Base-by-base conservation (phyloP, 331 rosid genomes). In the Pyrus hybrid region DNA sequence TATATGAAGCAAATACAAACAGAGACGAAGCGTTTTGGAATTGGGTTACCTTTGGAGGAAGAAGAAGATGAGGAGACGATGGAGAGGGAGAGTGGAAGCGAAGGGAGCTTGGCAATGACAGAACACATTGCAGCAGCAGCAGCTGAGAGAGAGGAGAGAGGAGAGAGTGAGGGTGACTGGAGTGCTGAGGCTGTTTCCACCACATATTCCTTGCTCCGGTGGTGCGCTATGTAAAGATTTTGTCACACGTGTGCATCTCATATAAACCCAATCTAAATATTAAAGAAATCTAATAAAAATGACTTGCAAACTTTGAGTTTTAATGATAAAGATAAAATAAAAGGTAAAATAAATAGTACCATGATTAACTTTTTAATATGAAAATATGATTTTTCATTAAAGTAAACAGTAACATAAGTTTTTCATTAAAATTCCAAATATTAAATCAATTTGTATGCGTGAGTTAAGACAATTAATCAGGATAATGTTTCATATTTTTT, bases 41-140 rank as follows among this genome's bases (percentile, higher is more conserved):
- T 43, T 53, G 2, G 32, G 30, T 43, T 64, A 90, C 97, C 95
- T 76, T 86, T 81, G 70, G 91, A 80, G 33, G 97, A 83, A 26
- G 70, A 72, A 10, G 73, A 56, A 58, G 90, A 70, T 13, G 85
- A 86, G 77, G 84, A 79, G 23, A 71, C 71, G 49, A 85, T 54
- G 62, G 93, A 72, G 73, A 86, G 70, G 1, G 93, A 79, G 33
- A 84, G 71, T 12, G 90, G 92, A 76, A 81, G 68, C 1, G 85
- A 84, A 11, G 83, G 73, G 85, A 85, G 83, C 54, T 80, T 90
- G 85, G 85, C 79, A 78, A 74, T 2, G 74, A 86, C 68, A 80
- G 83, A 75, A 63, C 83, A 63, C 98, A 93, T 91, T 16, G 80
- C 32, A 3, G 16, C 41, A 35, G 41, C 43, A 33, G 37, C 37